Evolutionary conservation across 2,329 filamentous ascomycete species (phyloP).

Genomic region (Cercospora brassicicola): DNA sequence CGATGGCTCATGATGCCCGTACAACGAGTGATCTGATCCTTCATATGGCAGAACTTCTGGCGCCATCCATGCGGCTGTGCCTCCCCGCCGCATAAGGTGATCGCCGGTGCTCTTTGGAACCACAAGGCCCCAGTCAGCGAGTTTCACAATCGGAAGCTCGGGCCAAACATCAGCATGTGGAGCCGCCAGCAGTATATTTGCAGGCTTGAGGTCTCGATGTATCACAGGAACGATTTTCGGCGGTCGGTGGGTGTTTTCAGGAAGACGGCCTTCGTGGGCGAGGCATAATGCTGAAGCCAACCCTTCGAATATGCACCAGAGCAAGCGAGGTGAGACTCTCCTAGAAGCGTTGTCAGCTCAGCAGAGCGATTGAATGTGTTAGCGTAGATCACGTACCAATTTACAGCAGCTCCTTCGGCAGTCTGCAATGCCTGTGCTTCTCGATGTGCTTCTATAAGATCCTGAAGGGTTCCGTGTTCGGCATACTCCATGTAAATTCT

Average conservation of each 20-base stretch:
- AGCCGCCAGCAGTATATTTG: slow-evolving; percentile 13
- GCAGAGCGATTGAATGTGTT: background rate
- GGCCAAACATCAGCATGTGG: slow-evolving; percentile 4
- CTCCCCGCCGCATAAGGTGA: background rate
- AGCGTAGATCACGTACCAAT: background rate
- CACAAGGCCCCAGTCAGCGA: slow-evolving; percentile 17
- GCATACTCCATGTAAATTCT: slow-evolving; percentile 9
- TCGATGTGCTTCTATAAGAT: background rate
- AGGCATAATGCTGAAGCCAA: slow-evolving; percentile 13
- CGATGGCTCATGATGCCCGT: background rate
- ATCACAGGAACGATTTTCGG: background rate
- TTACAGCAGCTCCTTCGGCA: background rate
- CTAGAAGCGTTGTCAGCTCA: background rate
- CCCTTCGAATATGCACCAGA: slow-evolving; percentile 17
- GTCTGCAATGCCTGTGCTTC: background rate
- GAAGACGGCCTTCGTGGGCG: slow-evolving; percentile 3
- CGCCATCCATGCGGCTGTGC: background rate
- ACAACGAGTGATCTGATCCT: background rate
- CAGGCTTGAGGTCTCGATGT: slow-evolving; percentile 18
- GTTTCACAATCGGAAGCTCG: background rate
- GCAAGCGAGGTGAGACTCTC: background rate
- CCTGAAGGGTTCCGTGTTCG: background rate
- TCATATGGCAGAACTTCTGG: background rate
- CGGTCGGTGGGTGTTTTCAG: background rate
- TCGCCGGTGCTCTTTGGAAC: background rate